Base-by-base conservation (phyloP, 805 yeast genomes). In the Candida gorgasii region DNA sequence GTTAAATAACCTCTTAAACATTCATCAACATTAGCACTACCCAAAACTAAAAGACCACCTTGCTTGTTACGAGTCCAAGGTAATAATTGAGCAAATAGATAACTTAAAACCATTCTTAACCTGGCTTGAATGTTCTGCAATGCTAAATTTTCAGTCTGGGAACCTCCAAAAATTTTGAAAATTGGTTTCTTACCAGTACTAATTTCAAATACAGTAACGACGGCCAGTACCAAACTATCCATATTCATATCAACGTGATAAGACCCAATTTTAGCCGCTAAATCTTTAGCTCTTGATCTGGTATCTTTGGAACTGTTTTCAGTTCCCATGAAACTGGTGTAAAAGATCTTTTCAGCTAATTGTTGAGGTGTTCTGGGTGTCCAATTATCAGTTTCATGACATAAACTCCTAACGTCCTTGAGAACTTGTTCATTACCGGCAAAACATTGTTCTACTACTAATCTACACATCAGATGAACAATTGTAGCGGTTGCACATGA, bases 11-110 rank as follows among this genome's bases (percentile, higher is more conserved):
- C 99, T 46, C 99, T 74, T 46, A 93, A 69, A 54, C 96, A 89
- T 61, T 93, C 99, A 64, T 93, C 99, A 11, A 93, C 99, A 59
- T 93, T 93, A 3, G 98, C 97, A 57, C 95, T 84, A 1, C 99
- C 99, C 39, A 93, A 72, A 6, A 93, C 99, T 29, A 93, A 70
- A 38, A 93, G 65, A 0, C 98, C 97, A 3, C 89, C 89, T 17
- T 82, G 75, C 15, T 51, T 51, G 6, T 84, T 83, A 52, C 99
- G 76, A 13, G 89, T 86, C 98, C 98, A 93, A 4, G 99, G 99
- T 42, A 93, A 71, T 31, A 93, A 67, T 56, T 92, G 96, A 0
- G 99, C 98, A 74, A 93, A 89, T 23, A 95, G 63, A 58, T 93
- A 93, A 9, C 96, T 85, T 36, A 92, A 62, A 1, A 93, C 97